Conservation (phyloP, 345 rosid genomes). For the Rubroshorea leprosula region DNA sequence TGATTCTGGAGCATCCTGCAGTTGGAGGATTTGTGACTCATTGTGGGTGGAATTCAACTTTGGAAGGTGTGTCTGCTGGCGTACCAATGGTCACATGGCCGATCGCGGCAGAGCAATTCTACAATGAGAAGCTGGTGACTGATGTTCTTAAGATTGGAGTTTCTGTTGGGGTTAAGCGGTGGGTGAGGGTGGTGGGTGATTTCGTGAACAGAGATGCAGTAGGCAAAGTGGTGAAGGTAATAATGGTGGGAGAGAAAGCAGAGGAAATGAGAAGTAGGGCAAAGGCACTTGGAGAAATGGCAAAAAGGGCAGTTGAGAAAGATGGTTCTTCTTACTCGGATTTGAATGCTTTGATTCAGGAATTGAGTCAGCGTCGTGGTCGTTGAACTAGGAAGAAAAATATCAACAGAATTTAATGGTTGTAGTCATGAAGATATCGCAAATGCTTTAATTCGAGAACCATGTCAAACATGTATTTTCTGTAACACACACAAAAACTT, state of each 20-base stretch:
- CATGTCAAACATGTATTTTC: too few relatives aligned
- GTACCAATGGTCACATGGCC: constrained; percentile 69
- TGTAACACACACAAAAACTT: too few relatives aligned
- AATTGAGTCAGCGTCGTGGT: constrained; percentile 1
- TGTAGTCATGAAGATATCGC: too few relatives aligned
- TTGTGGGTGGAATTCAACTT: too few relatives aligned
- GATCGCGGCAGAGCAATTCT: constrained; percentile 46
- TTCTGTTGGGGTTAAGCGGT: constrained; percentile 34
- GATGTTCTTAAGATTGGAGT: constrained; percentile 38
- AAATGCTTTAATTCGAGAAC: too few relatives aligned
- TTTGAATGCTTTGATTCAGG: constrained; percentile 20
- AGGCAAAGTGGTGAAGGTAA: constrained; percentile 28
- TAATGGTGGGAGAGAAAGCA: constrained; percentile 50
- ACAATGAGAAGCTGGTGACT: constrained; percentile 48
- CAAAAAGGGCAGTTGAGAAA: constrained; percentile 30
- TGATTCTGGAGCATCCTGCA: too few relatives aligned
- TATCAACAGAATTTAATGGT: not conserved
- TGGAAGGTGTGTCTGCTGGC: constrained; percentile 45
- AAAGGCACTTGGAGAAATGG: constrained; percentile 14
- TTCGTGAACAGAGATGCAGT: constrained; percentile 31
- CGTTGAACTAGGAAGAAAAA: not conserved
- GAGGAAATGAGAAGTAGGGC: constrained; percentile 33
- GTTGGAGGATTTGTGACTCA: too few relatives aligned
- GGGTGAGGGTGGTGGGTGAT: constrained; percentile 21
- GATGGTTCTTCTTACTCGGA: constrained; percentile 36